Evolutionary conservation across 306 rosid genomes (phyloP).

Genomic region (Astragalus membranaceus): DNA sequence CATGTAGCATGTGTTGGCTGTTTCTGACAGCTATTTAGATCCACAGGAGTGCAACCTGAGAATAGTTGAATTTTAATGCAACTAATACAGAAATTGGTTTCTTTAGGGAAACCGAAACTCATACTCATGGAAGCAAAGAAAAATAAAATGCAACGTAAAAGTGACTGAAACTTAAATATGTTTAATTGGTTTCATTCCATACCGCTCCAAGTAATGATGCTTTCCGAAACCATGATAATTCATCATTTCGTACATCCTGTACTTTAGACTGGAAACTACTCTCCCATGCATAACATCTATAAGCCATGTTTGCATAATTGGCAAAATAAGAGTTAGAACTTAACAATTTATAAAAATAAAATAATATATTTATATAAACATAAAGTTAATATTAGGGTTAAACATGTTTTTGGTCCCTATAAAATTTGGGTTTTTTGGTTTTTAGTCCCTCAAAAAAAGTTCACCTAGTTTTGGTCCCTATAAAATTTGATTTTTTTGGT

Average conservation of each 20-base stretch:
- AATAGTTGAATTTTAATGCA: neutral
- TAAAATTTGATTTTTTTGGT: too few relatives aligned
- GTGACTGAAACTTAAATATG: slow-evolving; percentile 1
- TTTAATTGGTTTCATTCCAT: slow-evolving; percentile 23
- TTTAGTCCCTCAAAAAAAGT: too few relatives aligned
- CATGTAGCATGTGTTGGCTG: neutral
- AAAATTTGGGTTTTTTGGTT: too few relatives aligned
- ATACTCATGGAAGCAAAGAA: neutral
- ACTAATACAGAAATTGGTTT: neutral
- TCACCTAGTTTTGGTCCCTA: too few relatives aligned
- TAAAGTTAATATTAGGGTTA: neutral
- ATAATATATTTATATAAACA: neutral
- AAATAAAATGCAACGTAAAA: slow-evolving; percentile 5
- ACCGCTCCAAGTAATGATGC: slow-evolving; percentile 88
- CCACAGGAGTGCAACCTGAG: slow-evolving; percentile 8
- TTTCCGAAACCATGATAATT: slow-evolving; percentile 79
- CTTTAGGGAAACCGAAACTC: neutral
- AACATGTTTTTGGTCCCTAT: too few relatives aligned
- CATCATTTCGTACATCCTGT: slow-evolving; percentile 56
- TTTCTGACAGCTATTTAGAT: neutral
- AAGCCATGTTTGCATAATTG: slow-evolving; percentile 35
- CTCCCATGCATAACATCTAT: slow-evolving; percentile 97
- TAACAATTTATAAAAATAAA: neutral
- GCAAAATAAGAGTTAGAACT: slow-evolving; percentile 20
- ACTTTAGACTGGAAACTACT: slow-evolving; percentile 88